Conservation (phyloP, 345 rosid genomes). For the Boechera stricta region DNA sequence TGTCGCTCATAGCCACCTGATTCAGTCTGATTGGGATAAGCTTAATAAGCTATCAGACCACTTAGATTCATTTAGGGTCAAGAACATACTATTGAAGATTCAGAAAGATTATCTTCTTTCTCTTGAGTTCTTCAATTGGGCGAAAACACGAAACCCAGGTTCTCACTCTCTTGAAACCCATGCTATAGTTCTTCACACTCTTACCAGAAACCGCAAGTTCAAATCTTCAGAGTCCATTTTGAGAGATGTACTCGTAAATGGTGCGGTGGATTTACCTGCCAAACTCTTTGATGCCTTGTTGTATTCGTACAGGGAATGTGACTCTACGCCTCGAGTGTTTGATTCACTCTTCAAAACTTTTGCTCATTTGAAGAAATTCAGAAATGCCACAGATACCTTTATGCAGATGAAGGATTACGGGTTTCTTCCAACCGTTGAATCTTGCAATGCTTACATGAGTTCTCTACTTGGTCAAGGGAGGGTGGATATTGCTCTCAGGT, state of each 20-base stretch:
- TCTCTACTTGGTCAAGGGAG: conserved; percentile 62
- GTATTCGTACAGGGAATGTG: conserved; percentile 68
- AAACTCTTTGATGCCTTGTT: conserved; percentile 66
- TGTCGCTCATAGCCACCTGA: conserved; percentile 79
- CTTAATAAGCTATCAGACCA: conserved; percentile 54
- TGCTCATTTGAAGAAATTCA: conserved; percentile 73
- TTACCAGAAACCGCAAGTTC: conserved; percentile 71
- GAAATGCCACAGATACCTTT: conserved; percentile 69
- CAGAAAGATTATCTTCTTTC: conserved; percentile 72
- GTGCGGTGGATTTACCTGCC: conserved; percentile 51
- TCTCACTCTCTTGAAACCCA: conserved; percentile 62
- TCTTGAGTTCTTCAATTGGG: conserved; percentile 79
- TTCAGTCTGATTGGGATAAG: conserved; percentile 82
- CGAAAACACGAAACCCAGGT: conserved; percentile 49
- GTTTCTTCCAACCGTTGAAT: conserved; percentile 65
- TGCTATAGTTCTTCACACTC: conserved; percentile 70
- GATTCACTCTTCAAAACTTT: conserved; percentile 72
- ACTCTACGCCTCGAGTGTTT: conserved; percentile 78
- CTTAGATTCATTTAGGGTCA: conserved; percentile 61
- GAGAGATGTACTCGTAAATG: conserved; percentile 43
- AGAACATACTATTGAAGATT: conserved; percentile 63
- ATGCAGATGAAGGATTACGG: conserved; percentile 71
- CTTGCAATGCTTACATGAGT: conserved; percentile 85
- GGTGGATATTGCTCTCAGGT: conserved; percentile 63
- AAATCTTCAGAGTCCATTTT: conserved; percentile 70